Conservation (phyloP, 139 green algal genomes). For the Closterium sp. region DNA sequence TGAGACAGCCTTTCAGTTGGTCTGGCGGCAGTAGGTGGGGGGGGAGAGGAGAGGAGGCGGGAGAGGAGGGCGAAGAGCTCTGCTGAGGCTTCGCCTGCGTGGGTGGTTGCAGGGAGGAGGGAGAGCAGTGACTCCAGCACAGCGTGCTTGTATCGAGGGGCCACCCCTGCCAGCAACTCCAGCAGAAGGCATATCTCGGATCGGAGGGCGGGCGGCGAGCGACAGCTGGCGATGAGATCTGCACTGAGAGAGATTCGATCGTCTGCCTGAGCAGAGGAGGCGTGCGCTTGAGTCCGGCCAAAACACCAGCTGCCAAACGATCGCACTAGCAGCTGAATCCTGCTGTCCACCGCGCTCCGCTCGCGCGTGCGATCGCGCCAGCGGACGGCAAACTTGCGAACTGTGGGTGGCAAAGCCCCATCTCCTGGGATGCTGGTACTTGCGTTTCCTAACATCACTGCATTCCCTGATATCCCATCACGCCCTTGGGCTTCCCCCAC, state of each 20-base stretch:
- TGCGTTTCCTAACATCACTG: background rate
- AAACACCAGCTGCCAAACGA: background rate
- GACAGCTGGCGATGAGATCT: background rate
- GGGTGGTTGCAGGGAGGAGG: constrained; percentile 23
- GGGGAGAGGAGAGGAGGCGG: background rate
- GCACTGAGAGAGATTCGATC: background rate
- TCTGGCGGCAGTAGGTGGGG: background rate
- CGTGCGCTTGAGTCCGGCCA: no score
- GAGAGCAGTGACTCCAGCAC: constrained; percentile 31
- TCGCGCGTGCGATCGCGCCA: background rate
- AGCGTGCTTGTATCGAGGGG: background rate
- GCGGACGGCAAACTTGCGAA: background rate
- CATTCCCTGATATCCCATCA: background rate
- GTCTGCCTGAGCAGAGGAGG: no score
- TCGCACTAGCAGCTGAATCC: background rate
- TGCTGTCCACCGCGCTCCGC: background rate
- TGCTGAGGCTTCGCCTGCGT: background rate
- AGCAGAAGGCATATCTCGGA: constrained; percentile 32
- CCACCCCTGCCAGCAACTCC: constrained; percentile 7
- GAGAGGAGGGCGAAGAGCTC: background rate
- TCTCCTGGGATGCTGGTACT: background rate
- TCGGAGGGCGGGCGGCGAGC: constrained; percentile 17
- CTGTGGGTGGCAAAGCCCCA: background rate
- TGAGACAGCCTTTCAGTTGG: no score
- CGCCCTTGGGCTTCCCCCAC: background rate